These are phyloP conservation scores for Sugiyamaella qingdaonensis DNA, from an alignment of 805 yeast genomes.

Conservation along the genomic window DNA sequence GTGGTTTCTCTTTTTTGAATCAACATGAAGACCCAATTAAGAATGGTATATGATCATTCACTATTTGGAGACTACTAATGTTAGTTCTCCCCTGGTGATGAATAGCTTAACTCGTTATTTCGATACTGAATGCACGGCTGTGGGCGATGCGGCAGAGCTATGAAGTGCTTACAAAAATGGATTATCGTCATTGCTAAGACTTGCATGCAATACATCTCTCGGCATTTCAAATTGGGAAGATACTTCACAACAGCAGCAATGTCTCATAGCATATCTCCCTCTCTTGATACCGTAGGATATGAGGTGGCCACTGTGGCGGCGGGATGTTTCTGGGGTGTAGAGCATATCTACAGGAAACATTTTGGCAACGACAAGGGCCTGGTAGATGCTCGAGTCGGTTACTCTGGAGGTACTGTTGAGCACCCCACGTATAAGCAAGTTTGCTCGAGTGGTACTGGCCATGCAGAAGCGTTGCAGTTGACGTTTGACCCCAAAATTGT, in stretches of 20 bases:
- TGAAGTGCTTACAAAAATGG: too few species aligned
- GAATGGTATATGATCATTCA: too few species aligned
- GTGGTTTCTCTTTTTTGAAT: too few species aligned
- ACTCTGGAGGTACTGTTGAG: constrained; percentile 65
- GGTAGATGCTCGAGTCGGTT: constrained; percentile 80
- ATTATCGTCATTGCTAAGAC: too few species aligned
- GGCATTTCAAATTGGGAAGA: not conserved
- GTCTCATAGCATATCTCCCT: constrained; percentile 21
- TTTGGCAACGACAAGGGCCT: constrained; percentile 58
- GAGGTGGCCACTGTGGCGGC: constrained; percentile 58
- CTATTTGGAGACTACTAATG: too few species aligned
- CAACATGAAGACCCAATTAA: too few species aligned
- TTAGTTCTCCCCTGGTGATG: too few species aligned
- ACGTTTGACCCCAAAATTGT: constrained; percentile 71
- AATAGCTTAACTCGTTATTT: too few species aligned
- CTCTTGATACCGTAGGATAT: constrained; percentile 41
- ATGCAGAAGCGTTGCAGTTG: constrained; percentile 81
- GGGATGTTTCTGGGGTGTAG: constrained; percentile 57
- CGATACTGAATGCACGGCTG: too few species aligned
- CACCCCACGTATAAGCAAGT: constrained; percentile 67
- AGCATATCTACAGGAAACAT: constrained; percentile 71
- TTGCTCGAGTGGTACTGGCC: constrained; percentile 69
- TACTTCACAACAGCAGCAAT: not conserved
- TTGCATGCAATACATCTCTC: too few species aligned
- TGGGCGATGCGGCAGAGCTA: too few species aligned